These are phyloP conservation scores for Fusarium setosum DNA, from an alignment of 2,329 filamentous ascomycete species.

Conservation along the genomic window DNA sequence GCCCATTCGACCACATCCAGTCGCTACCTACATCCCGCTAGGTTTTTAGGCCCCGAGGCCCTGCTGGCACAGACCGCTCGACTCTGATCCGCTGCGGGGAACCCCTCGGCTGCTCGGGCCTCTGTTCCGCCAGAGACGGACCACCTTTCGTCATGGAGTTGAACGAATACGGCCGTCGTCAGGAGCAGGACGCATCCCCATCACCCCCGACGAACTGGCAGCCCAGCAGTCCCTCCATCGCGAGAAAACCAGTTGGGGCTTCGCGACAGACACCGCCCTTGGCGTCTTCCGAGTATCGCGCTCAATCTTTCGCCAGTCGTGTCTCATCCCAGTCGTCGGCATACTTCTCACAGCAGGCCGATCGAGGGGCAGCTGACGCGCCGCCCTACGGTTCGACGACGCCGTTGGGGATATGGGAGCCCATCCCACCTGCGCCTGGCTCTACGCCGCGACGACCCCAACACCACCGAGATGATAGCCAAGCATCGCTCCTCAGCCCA, in stretches of 20 bases:
- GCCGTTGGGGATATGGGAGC: conserved; percentile 34
- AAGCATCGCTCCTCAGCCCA: conserved; percentile 28
- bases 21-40: neutral
- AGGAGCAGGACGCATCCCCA: conserved; percentile 2
- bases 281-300: conserved; percentile 19
- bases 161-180: conserved; percentile 24
- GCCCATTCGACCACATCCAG: neutral
- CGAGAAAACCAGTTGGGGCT: conserved; percentile 24
- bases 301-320: conserved; percentile 23
- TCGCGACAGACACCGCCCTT: conserved; percentile 12
- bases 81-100: conserved; percentile 27
- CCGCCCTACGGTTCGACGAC: conserved; percentile 25
- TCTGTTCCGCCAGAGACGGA: conserved; percentile 1
- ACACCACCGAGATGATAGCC: conserved; percentile 27
- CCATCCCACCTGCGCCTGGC: conserved; percentile 11
- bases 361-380: conserved; percentile 9
- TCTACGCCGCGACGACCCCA: conserved; percentile 11
- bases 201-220: conserved; percentile 30
- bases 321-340: conserved; percentile 2
- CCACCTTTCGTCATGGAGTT: conserved; percentile 27
- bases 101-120: conserved; percentile 31
- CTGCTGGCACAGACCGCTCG: neutral
- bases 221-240: conserved; percentile 29
- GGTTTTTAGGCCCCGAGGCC: no score
- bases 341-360: conserved; percentile 23